Conservation (phyloP, 768 basidiomycete species). For the Leccinum obscurum region DNA sequence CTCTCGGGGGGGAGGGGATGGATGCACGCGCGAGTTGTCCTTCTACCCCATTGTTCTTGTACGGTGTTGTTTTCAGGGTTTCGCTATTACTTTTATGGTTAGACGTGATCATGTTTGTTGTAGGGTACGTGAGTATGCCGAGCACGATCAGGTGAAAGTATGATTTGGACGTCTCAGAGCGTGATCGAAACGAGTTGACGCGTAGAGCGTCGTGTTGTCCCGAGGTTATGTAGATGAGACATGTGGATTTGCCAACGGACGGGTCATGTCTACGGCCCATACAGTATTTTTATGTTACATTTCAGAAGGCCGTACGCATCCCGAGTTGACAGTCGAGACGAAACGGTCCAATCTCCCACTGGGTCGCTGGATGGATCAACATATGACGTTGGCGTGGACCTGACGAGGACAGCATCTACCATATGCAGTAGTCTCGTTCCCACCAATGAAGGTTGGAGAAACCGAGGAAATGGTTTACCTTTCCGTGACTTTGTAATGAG, state of each 20-base stretch:
- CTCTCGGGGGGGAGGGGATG: too few relatives aligned
- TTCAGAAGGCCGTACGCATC: too few relatives aligned
- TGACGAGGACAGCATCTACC: not conserved
- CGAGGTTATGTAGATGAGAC: not conserved
- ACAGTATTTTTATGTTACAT: too few relatives aligned
- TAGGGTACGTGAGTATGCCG: conserved; percentile 13
- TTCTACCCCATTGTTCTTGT: not conserved
- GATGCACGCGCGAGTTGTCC: not conserved
- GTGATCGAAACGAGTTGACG: conserved; percentile 1
- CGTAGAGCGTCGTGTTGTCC: conserved; percentile 11
- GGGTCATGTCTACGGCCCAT: not conserved
- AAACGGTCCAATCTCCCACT: conserved; percentile 9
- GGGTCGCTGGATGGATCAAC: conserved; percentile 11
- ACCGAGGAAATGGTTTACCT: not conserved
- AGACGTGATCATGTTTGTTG: conserved; percentile 12
- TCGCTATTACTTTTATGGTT: not conserved
- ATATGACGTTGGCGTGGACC: conserved; percentile 13
- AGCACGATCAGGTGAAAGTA: not conserved
- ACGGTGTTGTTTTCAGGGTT: not conserved
- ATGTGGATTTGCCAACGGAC: not conserved
- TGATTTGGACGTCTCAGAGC: not conserved
- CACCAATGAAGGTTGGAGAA: not conserved
- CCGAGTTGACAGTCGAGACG: not conserved
- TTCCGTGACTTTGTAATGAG: conserved; percentile 17
- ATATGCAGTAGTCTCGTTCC: not conserved